Evolutionary conservation across 1,139 yeast genomes (phyloP).

Genomic region (Geotrichum klebahnii): DNA sequence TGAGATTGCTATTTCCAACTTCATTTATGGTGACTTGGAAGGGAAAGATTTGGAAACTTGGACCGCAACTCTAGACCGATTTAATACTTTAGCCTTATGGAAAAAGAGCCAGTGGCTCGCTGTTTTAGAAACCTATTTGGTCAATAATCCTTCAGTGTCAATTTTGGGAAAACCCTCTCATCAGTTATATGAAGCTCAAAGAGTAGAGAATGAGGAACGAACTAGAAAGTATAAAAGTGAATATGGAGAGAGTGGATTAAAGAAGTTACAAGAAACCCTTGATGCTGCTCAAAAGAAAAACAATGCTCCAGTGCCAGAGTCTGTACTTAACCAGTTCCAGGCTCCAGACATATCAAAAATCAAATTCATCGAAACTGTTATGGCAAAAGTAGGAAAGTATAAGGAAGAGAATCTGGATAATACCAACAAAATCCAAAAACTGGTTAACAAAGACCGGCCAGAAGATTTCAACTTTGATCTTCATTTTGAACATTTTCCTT

Average conservation of each 20-base stretch:
- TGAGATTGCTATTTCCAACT: conserved; percentile 68
- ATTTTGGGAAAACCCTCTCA: conserved; percentile 74
- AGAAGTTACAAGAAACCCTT: conserved; percentile 48
- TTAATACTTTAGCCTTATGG: conserved; percentile 61
- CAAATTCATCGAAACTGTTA: conserved; percentile 62
- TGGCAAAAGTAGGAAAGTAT: conserved; percentile 52
- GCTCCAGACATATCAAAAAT: conserved; percentile 75
- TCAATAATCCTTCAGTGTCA: conserved; percentile 67
- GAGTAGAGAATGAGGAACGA: conserved; percentile 50
- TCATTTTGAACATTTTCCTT: conserved; percentile 74
- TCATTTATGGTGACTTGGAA: conserved; percentile 66
- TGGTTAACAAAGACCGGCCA: conserved; percentile 41
- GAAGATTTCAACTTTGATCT: conserved; percentile 59
- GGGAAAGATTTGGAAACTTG: conserved; percentile 57
- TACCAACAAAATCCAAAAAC: conserved; percentile 34
- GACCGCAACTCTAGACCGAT: conserved; percentile 56
- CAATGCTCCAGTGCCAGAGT: conserved; percentile 70
- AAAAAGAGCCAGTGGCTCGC: conserved; percentile 61
- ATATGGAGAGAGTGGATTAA: conserved; percentile 61
- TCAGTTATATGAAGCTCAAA: conserved; percentile 51
- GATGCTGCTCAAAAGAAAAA: conserved; percentile 63
- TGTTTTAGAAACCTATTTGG: conserved; percentile 51
- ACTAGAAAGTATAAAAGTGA: conserved; percentile 48
- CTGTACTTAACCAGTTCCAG: conserved; percentile 55
- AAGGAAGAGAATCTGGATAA: conserved; percentile 18